These are phyloP conservation scores for Hylodesmum podocarpum DNA, from an alignment of 306 rosid genomes.

Conservation along the genomic window DNA sequence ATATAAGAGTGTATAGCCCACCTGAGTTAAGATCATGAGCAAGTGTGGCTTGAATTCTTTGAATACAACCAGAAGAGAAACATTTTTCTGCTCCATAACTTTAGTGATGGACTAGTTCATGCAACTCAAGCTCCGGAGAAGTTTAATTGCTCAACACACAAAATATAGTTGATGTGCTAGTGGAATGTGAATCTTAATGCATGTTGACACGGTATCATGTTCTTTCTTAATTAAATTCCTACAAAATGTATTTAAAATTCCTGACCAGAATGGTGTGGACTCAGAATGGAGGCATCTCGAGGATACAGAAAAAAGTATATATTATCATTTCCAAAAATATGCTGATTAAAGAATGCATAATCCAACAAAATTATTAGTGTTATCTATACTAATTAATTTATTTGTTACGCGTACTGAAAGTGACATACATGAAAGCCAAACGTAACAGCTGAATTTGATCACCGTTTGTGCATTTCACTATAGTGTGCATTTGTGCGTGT, in stretches of 20 bases:
- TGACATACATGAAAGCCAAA: background rate
- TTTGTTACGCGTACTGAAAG: background rate
- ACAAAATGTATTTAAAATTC: constrained; percentile 10
- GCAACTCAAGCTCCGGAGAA: constrained; percentile 17
- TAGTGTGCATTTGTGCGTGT: background rate
- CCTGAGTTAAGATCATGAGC: constrained; percentile 53
- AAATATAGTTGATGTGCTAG: constrained; percentile 11
- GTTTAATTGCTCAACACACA: constrained; percentile 17
- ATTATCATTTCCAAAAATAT: background rate
- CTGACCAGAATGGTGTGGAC: background rate
- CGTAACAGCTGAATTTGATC: background rate
- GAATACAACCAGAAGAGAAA: constrained; percentile 5
- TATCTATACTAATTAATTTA: background rate
- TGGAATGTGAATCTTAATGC: constrained; percentile 42
- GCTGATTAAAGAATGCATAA: background rate
- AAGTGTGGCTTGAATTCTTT: constrained; percentile 70
- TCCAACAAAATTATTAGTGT: background rate
- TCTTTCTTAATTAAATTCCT: constrained; percentile 33
- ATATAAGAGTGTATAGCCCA: constrained; percentile 59
- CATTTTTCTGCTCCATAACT: constrained; percentile 29
- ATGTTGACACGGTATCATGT: constrained; percentile 27
- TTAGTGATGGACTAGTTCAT: background rate
- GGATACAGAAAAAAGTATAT: background rate
- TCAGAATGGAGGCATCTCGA: background rate
- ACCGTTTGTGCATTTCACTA: background rate